Conservation (phyloP, 192 early-diverging fungal genomes). For the Rhizoclosmatium globosum region DNA sequence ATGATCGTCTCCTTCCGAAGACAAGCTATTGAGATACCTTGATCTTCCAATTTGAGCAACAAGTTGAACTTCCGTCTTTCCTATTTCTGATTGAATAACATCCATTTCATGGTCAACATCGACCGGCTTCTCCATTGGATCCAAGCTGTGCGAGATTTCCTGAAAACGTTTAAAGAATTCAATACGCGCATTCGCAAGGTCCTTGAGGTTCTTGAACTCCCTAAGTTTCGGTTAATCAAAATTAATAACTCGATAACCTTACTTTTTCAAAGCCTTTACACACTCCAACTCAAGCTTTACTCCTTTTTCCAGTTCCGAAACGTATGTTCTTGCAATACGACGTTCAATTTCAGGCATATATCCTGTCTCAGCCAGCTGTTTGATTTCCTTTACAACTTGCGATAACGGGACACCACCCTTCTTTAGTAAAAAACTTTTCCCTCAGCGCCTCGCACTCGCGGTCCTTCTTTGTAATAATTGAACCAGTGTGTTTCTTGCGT, state of each 20-base stretch:
- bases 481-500: neutral
- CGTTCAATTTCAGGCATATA: slow-evolving; percentile 29
- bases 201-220: slow-evolving; percentile 37
- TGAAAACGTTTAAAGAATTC: slow-evolving; percentile 52
- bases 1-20: slow-evolving; percentile 8
- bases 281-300: slow-evolving; percentile 24
- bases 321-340: slow-evolving; percentile 5
- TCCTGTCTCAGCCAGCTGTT: slow-evolving; percentile 13
- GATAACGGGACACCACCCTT: no score
- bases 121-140: slow-evolving; percentile 31
- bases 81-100: slow-evolving; percentile 13
- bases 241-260: slow-evolving; percentile 5
- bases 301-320: slow-evolving; percentile 7
- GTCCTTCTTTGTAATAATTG: neutral
- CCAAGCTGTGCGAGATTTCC: slow-evolving; percentile 50
- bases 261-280: slow-evolving; percentile 40
- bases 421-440: no score
- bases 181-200: slow-evolving; percentile 53
- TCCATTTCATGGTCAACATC: slow-evolving; percentile 28
- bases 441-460: no score
- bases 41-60: slow-evolving; percentile 29
- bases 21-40: slow-evolving; percentile 29
- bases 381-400: slow-evolving; percentile 34
- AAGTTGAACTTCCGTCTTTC: slow-evolving; percentile 7
- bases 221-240: slow-evolving; percentile 23